A percentile compares a stretch with the other conserved stretches of the same genome.
Conservation (phyloP, 495 filamentous ascomycete genomes). For the Penicillium canescens region DNA sequence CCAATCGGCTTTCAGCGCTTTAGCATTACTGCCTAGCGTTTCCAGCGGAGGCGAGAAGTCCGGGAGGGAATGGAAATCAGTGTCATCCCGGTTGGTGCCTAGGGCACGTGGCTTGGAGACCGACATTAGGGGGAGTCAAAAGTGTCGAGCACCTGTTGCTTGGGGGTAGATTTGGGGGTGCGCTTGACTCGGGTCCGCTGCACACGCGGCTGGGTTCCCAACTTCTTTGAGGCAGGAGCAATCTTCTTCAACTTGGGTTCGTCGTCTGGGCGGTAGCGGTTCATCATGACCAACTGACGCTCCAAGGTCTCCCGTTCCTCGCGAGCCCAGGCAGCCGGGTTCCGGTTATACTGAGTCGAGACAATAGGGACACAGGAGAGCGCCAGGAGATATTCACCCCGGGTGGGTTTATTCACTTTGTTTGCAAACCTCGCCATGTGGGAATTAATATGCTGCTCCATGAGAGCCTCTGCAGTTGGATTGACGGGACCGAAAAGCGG, state of each 20-base stretch:
- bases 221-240: slow-evolving; percentile 45
- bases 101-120: slow-evolving; percentile 44
- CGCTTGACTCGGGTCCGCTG: slow-evolving; percentile 45
- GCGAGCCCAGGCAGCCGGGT: slow-evolving; percentile 60
- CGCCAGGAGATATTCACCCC: slow-evolving; percentile 68
- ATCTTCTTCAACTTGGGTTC: slow-evolving; percentile 48
- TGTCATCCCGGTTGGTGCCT: slow-evolving; percentile 75
- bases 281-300: slow-evolving; percentile 47
- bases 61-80: slow-evolving; percentile 75
- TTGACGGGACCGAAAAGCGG: slow-evolving; percentile 57
- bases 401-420: slow-evolving; percentile 61
- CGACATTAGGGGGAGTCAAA: slow-evolving; percentile 37
- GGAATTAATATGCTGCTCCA: slow-evolving; percentile 67
- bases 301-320: slow-evolving; percentile 64
- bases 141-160: slow-evolving; percentile 45
- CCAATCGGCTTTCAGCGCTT: slow-evolving; percentile 81
- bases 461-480: slow-evolving; percentile 50
- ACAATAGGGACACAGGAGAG: slow-evolving; percentile 68
- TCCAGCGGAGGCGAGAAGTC: slow-evolving; percentile 76
- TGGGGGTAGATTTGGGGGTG: slow-evolving; percentile 47
- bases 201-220: slow-evolving; percentile 29
- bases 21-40: slow-evolving; percentile 64
- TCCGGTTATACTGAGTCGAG: slow-evolving; percentile 55
- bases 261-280: slow-evolving; percentile 33
- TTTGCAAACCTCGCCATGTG: slow-evolving; percentile 57